Percentiles rank a stretch among this genome's conserved stretches.
Evolutionary conservation across 1,284 basidiomycete genomes (phyloP).

Genomic region (Xerocomus nothofagi): DNA sequence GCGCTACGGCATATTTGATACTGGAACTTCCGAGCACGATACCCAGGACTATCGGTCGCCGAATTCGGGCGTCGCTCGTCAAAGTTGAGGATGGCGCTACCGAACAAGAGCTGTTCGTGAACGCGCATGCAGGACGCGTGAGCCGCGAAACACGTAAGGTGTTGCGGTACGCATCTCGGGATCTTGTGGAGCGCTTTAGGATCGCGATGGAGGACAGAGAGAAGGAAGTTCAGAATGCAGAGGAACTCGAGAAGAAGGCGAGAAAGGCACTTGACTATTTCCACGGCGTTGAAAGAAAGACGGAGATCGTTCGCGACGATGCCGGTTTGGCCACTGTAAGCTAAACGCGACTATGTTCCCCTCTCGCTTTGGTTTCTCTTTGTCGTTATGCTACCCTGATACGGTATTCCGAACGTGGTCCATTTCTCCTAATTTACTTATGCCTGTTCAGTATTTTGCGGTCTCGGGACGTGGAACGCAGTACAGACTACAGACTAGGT

Average conservation of each 20-base stretch:
- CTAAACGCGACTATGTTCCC: neutral
- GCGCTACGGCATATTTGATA: conserved; percentile 81
- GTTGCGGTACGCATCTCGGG: conserved; percentile 89
- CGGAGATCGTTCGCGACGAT: conserved; percentile 54
- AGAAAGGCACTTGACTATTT: conserved; percentile 76
- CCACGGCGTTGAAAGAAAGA: conserved; percentile 54
- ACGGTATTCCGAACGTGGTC: neutral
- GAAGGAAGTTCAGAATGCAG: conserved; percentile 76
- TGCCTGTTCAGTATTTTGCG: conserved; percentile 7
- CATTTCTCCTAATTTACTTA: conserved; percentile 16
- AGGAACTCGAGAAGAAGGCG: conserved; percentile 72
- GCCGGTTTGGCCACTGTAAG: conserved; percentile 31
- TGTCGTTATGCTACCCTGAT: conserved; percentile 7
- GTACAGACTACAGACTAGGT: neutral
- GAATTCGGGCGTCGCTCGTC: conserved; percentile 63
- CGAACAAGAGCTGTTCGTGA: conserved; percentile 58
- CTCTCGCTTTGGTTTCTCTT: conserved; percentile 1
- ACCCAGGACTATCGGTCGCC: conserved; percentile 87
- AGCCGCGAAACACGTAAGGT: conserved; percentile 93
- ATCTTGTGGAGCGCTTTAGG: conserved; percentile 83
- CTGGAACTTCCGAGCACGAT: conserved; percentile 89
- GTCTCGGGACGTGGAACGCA: too few relatives aligned
- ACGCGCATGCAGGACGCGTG: conserved; percentile 72
- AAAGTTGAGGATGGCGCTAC: conserved; percentile 40
- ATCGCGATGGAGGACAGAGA: conserved; percentile 76